Evolutionary conservation across 495 filamentous ascomycete species (phyloP).

Genomic region (Talaromyces ruber): DNA sequence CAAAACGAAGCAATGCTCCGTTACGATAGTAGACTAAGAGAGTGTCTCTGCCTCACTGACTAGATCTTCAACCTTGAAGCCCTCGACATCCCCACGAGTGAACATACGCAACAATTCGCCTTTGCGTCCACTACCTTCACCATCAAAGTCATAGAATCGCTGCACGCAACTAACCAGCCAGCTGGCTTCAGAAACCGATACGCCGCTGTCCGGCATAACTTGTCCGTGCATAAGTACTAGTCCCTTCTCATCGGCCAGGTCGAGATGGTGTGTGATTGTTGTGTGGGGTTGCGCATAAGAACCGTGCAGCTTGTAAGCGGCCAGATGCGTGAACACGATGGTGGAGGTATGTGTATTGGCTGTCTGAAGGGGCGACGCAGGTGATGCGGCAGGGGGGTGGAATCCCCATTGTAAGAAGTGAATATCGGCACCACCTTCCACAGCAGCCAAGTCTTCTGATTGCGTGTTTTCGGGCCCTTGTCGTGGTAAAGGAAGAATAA

Average conservation of each 20-base stretch:
- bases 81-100: slow-evolving; percentile 56
- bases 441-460: background rate
- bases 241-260: slow-evolving; percentile 61
- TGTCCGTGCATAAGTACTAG: slow-evolving; percentile 77
- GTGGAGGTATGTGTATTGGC: slow-evolving; percentile 57
- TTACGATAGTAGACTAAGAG: slow-evolving; percentile 5
- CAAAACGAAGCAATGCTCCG: background rate
- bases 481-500: slow-evolving; percentile 84
- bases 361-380: slow-evolving; percentile 15
- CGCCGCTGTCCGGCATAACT: slow-evolving; percentile 67
- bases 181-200: slow-evolving; percentile 68
- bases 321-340: slow-evolving; percentile 86
- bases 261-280: slow-evolving; percentile 81
- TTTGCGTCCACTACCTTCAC: slow-evolving; percentile 43
- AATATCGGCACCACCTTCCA: slow-evolving; percentile 25
- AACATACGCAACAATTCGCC: slow-evolving; percentile 74
- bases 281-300: slow-evolving; percentile 88
- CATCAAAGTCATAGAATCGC: slow-evolving; percentile 75
- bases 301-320: slow-evolving; percentile 84
- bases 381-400: slow-evolving; percentile 80
- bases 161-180: slow-evolving; percentile 93
- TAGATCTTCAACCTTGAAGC: slow-evolving; percentile 75
- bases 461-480: slow-evolving; percentile 14
- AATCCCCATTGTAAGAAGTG: slow-evolving; percentile 56
- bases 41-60: slow-evolving; percentile 80